Base-by-base conservation (phyloP, 768 basidiomycete genomes). In the Leccinum fibrillosum region DNA sequence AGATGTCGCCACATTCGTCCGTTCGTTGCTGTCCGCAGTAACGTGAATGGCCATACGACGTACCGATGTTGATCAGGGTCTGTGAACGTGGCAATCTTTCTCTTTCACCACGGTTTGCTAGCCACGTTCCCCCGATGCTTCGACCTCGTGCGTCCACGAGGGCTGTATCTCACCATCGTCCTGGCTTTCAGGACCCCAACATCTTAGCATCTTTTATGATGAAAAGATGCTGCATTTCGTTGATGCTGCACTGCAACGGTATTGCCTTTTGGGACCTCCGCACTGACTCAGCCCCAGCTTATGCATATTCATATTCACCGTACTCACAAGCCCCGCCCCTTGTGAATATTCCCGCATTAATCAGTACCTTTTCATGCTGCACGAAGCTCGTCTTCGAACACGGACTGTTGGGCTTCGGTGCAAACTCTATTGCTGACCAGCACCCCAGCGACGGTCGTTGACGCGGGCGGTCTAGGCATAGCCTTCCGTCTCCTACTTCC, bases 361-460 rank as follows among this genome's bases (percentile, higher is more conserved):
- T 49, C 45, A 10, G 15, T 52, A 21, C 37, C 39, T 42, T 62
- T 54, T 23, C 53, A 32, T 19, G 23, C 28, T 37, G 11, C 35
- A 53, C 32, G 11, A 49, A 44, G 47, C 19, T 11, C 42, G 19
- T 30, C 21, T 32, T 37, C 35, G n/a, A 49, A 32, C 30, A 1
- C 25, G 35, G 23, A 34, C 28, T 7, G 32, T 28, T 32, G 30
- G 15, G 15, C 54, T 61, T 53, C n/a, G 39, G 37, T 32, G 52
- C 54, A 60, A 66, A 59, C 58, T 19, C 21, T 51, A 64, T 62
- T 52, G 55, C 23, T 53, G 19, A 47, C 55, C 30, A 57, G 45
- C 45, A 39, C 51, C 55, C 23, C 23, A 23, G 23, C 23, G 23
- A 23, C 23, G 23, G 23, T 23, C 23, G 23, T 23, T 23, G 23